Evolutionary conservation across 2,329 filamentous ascomycete species (phyloP).

Genomic region (Thermothelomyces thermophilus): DNA sequence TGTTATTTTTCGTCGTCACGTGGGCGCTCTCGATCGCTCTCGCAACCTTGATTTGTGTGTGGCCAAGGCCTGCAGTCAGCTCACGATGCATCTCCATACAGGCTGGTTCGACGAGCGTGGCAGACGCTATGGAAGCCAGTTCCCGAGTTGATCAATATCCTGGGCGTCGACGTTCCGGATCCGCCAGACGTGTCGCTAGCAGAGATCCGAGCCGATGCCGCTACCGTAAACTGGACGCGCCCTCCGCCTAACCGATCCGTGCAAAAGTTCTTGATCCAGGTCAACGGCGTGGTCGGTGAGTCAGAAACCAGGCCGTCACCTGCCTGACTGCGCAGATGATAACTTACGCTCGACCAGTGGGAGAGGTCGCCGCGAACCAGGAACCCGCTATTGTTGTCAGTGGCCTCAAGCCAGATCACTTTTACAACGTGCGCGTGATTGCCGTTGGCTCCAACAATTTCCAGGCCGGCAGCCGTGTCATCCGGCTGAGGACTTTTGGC

Average conservation of each 20-base stretch:
- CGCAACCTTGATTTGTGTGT: background rate
- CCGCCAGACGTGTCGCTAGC: constrained; percentile 85
- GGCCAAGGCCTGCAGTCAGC: constrained; percentile 2
- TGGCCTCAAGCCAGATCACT: constrained; percentile 76
- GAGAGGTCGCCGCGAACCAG: constrained; percentile 67
- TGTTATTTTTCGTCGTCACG: background rate
- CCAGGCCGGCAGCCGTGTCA: constrained; percentile 77
- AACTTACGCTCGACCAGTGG: constrained; percentile 53
- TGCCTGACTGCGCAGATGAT: constrained; percentile 15
- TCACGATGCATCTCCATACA: constrained; percentile 31
- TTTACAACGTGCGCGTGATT: constrained; percentile 90
- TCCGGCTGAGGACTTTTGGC: constrained; percentile 73
- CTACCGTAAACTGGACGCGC: constrained; percentile 85
- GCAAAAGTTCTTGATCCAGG: constrained; percentile 82
- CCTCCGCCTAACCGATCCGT: constrained; percentile 61
- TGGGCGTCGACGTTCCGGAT: constrained; percentile 90
- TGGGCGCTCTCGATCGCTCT: background rate
- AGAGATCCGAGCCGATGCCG: constrained; percentile 78
- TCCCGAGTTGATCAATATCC: constrained; percentile 79
- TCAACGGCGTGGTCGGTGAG: constrained; percentile 87
- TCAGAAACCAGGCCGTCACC: constrained; percentile 8
- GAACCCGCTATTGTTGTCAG: constrained; percentile 90
- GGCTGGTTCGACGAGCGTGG: constrained; percentile 79
- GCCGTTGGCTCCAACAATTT: constrained; percentile 90
- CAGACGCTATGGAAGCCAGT: constrained; percentile 88